Evolutionary conservation across 768 basidiomycete species (phyloP).

Genomic region (Tylopilus sp.): DNA sequence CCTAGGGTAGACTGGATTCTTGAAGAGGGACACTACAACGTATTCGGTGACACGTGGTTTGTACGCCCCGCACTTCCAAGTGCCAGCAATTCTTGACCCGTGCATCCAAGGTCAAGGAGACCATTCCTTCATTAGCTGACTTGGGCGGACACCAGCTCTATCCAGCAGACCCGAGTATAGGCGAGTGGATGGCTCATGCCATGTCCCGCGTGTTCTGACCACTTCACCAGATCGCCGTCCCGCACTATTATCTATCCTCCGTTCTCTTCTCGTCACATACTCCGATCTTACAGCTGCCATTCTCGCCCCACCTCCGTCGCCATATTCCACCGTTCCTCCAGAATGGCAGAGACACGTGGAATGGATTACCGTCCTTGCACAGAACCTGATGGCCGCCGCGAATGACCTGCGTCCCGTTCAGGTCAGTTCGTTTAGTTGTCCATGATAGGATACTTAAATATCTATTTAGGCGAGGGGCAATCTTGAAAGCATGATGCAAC

Average conservation of each 20-base stretch:
- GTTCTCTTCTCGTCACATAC: slow-evolving; percentile 76
- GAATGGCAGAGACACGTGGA: slow-evolving; percentile 76
- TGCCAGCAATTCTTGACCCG: slow-evolving; percentile 15
- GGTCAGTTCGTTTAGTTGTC: slow-evolving; percentile 37
- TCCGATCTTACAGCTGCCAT: slow-evolving; percentile 69
- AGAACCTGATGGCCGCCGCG: slow-evolving; percentile 87
- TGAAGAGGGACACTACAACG: slow-evolving; percentile 76
- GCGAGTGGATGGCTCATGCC: slow-evolving; percentile 35
- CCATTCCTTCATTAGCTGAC: slow-evolving; percentile 77
- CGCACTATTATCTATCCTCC: slow-evolving; percentile 66
- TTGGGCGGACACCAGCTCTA: slow-evolving; percentile 79
- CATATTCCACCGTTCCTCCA: slow-evolving; percentile 42
- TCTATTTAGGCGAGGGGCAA: slow-evolving; percentile 65
- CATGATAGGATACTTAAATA: background rate
- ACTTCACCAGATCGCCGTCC: slow-evolving; percentile 66
- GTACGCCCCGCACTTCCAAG: slow-evolving; percentile 43
- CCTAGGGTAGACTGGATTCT: slow-evolving; percentile 90
- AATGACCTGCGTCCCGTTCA: slow-evolving; percentile 90
- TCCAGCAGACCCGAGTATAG: slow-evolving; percentile 64
- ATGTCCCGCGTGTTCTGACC: slow-evolving; percentile 4
- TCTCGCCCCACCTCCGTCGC: slow-evolving; percentile 58
- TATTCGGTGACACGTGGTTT: slow-evolving; percentile 89
- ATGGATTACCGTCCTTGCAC: slow-evolving; percentile 77
- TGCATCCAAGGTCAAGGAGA: slow-evolving; percentile 67
- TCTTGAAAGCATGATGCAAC: slow-evolving; percentile 77